A percentile compares a stretch with the other conserved stretches of the same genome.
Conservation (phyloP, 306 rosid genomes). For the Vicia sativa region DNA sequence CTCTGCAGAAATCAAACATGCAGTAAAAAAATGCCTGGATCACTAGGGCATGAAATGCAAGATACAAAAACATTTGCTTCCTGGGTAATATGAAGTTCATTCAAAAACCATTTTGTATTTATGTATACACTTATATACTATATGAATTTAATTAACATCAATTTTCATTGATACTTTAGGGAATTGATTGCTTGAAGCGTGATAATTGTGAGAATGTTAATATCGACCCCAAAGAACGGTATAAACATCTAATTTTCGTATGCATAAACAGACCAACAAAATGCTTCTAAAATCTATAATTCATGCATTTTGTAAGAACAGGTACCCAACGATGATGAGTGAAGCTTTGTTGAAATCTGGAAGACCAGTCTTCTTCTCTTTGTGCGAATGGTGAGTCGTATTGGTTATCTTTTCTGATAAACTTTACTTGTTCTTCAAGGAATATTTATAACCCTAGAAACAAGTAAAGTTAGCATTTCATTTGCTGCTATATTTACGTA, state of each 20-base stretch:
- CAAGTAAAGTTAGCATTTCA: not conserved
- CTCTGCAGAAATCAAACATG: conserved; percentile 62
- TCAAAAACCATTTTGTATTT: conserved; percentile 19
- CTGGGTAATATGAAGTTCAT: conserved; percentile 52
- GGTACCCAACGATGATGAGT: conserved; percentile 75
- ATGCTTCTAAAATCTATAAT: conserved; percentile 13
- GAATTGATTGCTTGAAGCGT: conserved; percentile 77
- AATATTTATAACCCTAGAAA: conserved; percentile 1
- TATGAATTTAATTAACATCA: conserved; percentile 3
- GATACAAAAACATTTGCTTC: conserved; percentile 82
- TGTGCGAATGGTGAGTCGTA: conserved; percentile 76
- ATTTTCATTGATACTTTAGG: conserved; percentile 43
- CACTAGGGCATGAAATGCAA: conserved; percentile 70
- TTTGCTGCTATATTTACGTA: not conserved
- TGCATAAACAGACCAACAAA: not conserved
- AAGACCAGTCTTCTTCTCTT: conserved; percentile 62
- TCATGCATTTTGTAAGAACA: conserved; percentile 30
- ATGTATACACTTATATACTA: not conserved
- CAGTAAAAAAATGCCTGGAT: conserved; percentile 75
- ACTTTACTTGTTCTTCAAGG: not conserved
- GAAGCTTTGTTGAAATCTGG: conserved; percentile 56
- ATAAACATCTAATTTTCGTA: not conserved
- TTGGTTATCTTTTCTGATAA: not conserved
- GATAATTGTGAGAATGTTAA: conserved; percentile 64
- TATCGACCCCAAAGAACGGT: conserved; percentile 67